Evolutionary conservation across 106 monocot genomes (phyloP).

Genomic region (Phalaenopsis equestris): DNA sequence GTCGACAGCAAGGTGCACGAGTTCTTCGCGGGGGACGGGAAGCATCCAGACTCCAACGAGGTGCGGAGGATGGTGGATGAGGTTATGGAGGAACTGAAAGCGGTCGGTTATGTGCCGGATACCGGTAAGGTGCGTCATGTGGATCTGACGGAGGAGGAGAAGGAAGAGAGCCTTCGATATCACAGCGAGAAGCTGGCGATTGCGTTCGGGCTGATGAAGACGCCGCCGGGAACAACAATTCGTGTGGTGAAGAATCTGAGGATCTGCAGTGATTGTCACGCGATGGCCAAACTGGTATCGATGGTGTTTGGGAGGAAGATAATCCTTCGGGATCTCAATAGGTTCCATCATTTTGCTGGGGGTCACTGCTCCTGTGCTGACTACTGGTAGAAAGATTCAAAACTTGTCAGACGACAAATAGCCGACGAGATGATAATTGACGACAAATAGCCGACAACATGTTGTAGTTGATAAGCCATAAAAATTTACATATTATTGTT

Average conservation of each 20-base stretch:
- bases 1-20: constrained; percentile 52
- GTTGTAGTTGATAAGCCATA: too few species aligned
- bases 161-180: constrained; percentile 54
- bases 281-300: constrained; percentile 53
- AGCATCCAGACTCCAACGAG: constrained; percentile 42
- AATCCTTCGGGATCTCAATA: constrained; percentile 63
- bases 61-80: constrained; percentile 45
- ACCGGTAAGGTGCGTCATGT: constrained; percentile 43
- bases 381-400: constrained; percentile 38
- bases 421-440: too few species aligned
- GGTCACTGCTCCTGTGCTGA: constrained; percentile 69
- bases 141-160: constrained; percentile 56
- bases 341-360: constrained; percentile 61
- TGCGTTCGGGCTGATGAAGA: constrained; percentile 66
- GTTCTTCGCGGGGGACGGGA: constrained; percentile 63
- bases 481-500: too few species aligned
- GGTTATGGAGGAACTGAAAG: constrained; percentile 45
- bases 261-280: constrained; percentile 65
- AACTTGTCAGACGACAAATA: too few species aligned
- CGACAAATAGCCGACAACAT: too few species aligned
- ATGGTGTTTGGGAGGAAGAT: constrained; percentile 48
- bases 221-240: constrained; percentile 45
- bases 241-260: constrained; percentile 70
- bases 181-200: constrained; percentile 90
- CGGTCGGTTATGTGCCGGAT: constrained; percentile 51